phyloP scores from a whole-genome alignment of 2,329 filamentous ascomycete genomes.

The Thelonectria blattea region DNA sequence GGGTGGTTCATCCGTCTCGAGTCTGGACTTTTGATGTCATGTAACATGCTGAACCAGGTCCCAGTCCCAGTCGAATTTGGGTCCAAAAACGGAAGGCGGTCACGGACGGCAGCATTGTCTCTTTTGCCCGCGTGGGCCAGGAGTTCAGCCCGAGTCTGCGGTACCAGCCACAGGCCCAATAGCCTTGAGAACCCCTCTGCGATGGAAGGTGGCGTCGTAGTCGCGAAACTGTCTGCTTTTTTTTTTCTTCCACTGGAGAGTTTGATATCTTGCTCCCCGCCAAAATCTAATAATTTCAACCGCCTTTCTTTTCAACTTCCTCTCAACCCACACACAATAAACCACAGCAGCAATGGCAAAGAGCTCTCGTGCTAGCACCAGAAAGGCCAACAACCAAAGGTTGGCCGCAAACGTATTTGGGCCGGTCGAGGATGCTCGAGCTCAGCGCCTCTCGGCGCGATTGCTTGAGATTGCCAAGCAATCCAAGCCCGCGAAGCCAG shows the following conservation, averaged over 20 bases:
- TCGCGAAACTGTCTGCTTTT: slow-evolving; percentile 30
- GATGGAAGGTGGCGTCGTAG: slow-evolving; percentile 16
- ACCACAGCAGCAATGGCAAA: slow-evolving; percentile 75
- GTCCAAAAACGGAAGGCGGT: slow-evolving; percentile 35
- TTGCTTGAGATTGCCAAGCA: slow-evolving; percentile 80
- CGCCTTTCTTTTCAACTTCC: slow-evolving; percentile 11
- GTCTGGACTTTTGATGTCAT: slow-evolving; percentile 37
- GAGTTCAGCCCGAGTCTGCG: background rate
- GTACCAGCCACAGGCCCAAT: slow-evolving; percentile 27
- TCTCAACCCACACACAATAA: slow-evolving; percentile 7
- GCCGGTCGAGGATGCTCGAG: slow-evolving; percentile 78
- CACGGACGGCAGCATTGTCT: slow-evolving; percentile 24
- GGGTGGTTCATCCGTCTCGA: slow-evolving; percentile 23
- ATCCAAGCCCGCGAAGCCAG: slow-evolving; percentile 67
- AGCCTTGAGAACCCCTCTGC: slow-evolving; percentile 22
- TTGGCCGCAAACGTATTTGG: slow-evolving; percentile 85
- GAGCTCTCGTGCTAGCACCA: slow-evolving; percentile 77
- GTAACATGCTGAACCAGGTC: slow-evolving; percentile 34
- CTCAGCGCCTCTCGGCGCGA: slow-evolving; percentile 84
- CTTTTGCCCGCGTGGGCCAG: slow-evolving; percentile 6
- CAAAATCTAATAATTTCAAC: slow-evolving; percentile 24
- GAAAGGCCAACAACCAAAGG: slow-evolving; percentile 82
- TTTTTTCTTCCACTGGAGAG: slow-evolving; percentile 27
- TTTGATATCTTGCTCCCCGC: background rate
- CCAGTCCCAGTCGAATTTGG: slow-evolving; percentile 14